phyloP scores from a whole-genome alignment of 768 basidiomycete genomes.

The Lyophyllum semitale region DNA sequence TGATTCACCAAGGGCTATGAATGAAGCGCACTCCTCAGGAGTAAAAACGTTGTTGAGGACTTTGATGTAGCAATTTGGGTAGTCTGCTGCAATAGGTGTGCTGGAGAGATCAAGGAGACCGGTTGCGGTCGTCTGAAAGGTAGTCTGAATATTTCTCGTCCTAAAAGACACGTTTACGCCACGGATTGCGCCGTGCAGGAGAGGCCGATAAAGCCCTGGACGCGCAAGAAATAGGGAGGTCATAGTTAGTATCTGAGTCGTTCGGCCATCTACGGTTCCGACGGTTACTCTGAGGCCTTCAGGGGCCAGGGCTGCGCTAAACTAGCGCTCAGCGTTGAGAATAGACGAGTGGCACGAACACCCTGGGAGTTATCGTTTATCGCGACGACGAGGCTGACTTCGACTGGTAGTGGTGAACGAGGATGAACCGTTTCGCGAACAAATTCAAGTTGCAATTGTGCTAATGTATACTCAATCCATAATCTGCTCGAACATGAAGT shows the following conservation, averaged over 20 bases:
- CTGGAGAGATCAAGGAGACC: constrained; percentile 25
- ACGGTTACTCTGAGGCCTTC: no score
- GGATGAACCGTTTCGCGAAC: background rate
- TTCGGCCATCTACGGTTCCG: no score
- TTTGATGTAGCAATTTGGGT: constrained; percentile 35
- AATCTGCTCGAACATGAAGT: constrained; percentile 37
- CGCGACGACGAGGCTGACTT: background rate
- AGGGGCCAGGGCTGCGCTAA: no score
- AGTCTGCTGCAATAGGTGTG: constrained; percentile 28
- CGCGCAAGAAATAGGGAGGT: background rate
- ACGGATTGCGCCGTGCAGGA: no score
- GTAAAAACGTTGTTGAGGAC: constrained; percentile 40
- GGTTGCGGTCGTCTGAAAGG: no score
- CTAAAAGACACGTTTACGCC: background rate
- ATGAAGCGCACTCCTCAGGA: constrained; percentile 33
- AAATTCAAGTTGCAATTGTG: background rate
- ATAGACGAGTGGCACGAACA: no score
- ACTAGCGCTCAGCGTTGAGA: no score
- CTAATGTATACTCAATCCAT: background rate
- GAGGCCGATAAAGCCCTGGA: background rate
- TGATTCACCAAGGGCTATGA: constrained; percentile 29
- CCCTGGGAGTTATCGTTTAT: no score
- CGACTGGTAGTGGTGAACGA: background rate
- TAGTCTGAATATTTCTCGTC: background rate
- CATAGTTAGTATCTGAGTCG: no score